Conservation (phyloP, 1,139 yeast genomes). For the Saccharomyces uvarum region DNA sequence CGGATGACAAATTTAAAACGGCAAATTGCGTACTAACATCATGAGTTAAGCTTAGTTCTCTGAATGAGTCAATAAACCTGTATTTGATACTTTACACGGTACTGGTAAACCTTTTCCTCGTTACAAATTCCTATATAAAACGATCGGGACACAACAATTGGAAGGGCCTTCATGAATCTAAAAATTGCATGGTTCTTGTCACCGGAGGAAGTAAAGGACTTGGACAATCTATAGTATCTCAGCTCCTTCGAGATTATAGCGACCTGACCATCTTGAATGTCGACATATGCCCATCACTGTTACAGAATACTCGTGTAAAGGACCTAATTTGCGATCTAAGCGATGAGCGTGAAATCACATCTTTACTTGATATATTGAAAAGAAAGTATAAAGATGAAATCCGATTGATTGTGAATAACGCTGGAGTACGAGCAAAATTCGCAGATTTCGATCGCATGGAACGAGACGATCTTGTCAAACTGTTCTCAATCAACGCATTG, state of each 20-base stretch:
- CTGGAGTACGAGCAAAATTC: constrained; percentile 53
- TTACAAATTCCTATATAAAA: constrained; percentile 2
- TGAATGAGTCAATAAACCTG: background rate
- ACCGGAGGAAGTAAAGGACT: constrained; percentile 65
- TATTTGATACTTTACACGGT: background rate
- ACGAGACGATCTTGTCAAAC: constrained; percentile 31
- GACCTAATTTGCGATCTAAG: constrained; percentile 47
- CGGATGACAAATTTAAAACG: background rate
- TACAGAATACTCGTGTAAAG: constrained; percentile 23
- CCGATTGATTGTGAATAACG: constrained; percentile 61
- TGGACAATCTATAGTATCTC: constrained; percentile 41
- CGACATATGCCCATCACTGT: constrained; percentile 39
- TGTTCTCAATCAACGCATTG: constrained; percentile 50
- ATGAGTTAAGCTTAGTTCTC: background rate
- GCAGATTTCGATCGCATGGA: constrained; percentile 38
- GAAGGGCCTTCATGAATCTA: constrained; percentile 3
- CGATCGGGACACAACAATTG: constrained; percentile 10
- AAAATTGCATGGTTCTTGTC: background rate
- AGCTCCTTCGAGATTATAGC: constrained; percentile 29
- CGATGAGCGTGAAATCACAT: constrained; percentile 31
- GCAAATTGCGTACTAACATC: background rate
- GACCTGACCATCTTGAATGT: constrained; percentile 40
- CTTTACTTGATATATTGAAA: constrained; percentile 32
- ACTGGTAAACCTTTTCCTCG: background rate
- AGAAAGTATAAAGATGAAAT: constrained; percentile 32